Evolutionary conservation across 371 early-diverging fungal species (phyloP).

Genomic region (Paraphysoderma sedebokerense): DNA sequence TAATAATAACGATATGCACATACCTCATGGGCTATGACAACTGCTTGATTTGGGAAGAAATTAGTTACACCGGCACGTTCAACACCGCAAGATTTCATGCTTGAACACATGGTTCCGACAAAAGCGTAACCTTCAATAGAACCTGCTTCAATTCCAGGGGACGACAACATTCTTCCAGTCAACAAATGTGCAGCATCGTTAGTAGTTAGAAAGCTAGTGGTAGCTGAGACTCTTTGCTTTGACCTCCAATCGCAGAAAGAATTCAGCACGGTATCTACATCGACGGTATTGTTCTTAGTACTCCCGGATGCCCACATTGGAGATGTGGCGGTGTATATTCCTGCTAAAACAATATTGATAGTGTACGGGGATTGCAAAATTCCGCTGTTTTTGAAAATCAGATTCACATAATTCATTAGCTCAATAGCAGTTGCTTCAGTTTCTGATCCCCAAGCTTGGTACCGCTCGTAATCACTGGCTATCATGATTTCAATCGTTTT

Average conservation of each 20-base stretch:
- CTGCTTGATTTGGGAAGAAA: not conserved
- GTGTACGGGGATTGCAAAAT: not conserved
- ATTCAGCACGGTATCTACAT: not conserved
- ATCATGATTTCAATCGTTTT: not conserved
- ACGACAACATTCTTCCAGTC: not conserved
- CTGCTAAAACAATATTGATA: not conserved
- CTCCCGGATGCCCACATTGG: not conserved
- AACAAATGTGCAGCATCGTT: not conserved
- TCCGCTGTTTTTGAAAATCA: not conserved
- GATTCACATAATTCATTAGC: not conserved
- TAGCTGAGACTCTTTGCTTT: not conserved
- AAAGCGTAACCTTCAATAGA: constrained; percentile 1
- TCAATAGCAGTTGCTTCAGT: not conserved
- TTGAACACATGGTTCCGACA: not conserved
- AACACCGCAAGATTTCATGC: not conserved
- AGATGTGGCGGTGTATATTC: not conserved
- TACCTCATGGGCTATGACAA: constrained; percentile 2
- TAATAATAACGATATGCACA: too few species aligned
- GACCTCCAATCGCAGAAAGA: not conserved
- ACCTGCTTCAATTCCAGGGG: not conserved
- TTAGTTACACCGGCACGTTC: not conserved
- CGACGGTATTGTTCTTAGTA: not conserved
- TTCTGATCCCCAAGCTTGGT: not conserved
- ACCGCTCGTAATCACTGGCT: not conserved
- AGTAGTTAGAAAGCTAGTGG: not conserved